Conservation (phyloP, 1,139 yeast genomes). For the Diutina ranongensis region DNA sequence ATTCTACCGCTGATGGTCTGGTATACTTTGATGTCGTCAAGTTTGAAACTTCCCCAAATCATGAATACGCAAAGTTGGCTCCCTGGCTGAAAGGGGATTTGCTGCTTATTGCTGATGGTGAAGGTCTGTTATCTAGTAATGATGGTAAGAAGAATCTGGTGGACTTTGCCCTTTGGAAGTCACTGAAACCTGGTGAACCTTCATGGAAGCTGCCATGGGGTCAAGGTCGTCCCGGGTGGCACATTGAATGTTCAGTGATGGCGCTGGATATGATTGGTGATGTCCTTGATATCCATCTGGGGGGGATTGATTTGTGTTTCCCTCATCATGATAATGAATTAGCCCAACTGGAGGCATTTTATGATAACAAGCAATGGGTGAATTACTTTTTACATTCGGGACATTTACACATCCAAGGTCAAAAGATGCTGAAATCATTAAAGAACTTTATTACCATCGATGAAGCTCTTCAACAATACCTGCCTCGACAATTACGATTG, state of each 20-base stretch:
- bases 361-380: slow-evolving; percentile 86
- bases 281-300: slow-evolving; percentile 88
- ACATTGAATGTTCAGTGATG: slow-evolving; percentile 98
- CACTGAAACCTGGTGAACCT: slow-evolving; percentile 96
- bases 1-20: slow-evolving; percentile 72
- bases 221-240: slow-evolving; percentile 98
- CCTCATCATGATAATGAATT: slow-evolving; percentile 99
- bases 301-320: slow-evolving; percentile 94
- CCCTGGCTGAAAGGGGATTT: slow-evolving; percentile 95
- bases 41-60: slow-evolving; percentile 62
- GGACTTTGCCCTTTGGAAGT: slow-evolving; percentile 96
- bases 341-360: slow-evolving; percentile 94
- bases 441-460: slow-evolving; percentile 92
- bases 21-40: slow-evolving; percentile 88
- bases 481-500: slow-evolving; percentile 75
- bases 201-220: slow-evolving; percentile 97
- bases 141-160: slow-evolving; percentile 56
- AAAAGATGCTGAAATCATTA: slow-evolving; percentile 91
- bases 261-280: slow-evolving; percentile 82
- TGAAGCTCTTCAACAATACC: slow-evolving; percentile 64
- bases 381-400: slow-evolving; percentile 95
- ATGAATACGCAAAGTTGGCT: slow-evolving; percentile 88
- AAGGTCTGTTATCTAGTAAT: slow-evolving; percentile 65
- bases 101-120: slow-evolving; percentile 87
- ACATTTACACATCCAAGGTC: slow-evolving; percentile 95